phyloP scores from a whole-genome alignment of 1,284 basidiomycete genomes.

The Inonotus obliquus region DNA sequence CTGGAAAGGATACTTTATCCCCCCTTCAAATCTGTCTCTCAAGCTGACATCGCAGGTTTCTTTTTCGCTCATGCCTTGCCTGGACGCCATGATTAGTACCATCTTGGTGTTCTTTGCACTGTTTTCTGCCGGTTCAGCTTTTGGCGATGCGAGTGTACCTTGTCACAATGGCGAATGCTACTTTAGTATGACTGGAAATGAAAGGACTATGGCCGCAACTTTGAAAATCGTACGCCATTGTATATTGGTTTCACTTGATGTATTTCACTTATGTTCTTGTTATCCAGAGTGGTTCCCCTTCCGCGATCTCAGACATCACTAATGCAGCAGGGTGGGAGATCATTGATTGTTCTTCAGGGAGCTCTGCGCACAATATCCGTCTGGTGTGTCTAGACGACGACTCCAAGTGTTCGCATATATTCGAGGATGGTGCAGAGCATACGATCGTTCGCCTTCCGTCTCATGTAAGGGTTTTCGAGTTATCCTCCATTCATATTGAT shows the following conservation, averaged over 20 bases:
- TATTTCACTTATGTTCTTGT: slow-evolving; percentile 7
- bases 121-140: slow-evolving; percentile 20
- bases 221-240: slow-evolving; percentile 39
- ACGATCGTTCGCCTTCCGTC: slow-evolving; percentile 50
- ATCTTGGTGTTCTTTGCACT: no score
- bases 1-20: no score
- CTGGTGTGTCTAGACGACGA: slow-evolving; percentile 39
- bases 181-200: slow-evolving; percentile 27
- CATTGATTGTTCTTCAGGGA: slow-evolving; percentile 38
- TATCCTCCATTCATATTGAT: background rate
- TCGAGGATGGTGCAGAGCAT: slow-evolving; percentile 39
- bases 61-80: no score
- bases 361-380: slow-evolving; percentile 40
- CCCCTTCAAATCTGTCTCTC: no score
- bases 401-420: slow-evolving; percentile 41
- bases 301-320: slow-evolving; percentile 49
- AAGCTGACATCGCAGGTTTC: no score
- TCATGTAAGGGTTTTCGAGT: slow-evolving; percentile 32
- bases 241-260: background rate
- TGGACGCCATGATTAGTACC: no score
- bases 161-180: slow-evolving; percentile 38
- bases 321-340: slow-evolving; percentile 50
- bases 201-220: slow-evolving; percentile 28
- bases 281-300: slow-evolving; percentile 38
- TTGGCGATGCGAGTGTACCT: slow-evolving; percentile 42